Evolutionary conservation across 176 grass and related monocot genomes (phyloP).

Genomic region (Tillandsia fasciculata): DNA sequence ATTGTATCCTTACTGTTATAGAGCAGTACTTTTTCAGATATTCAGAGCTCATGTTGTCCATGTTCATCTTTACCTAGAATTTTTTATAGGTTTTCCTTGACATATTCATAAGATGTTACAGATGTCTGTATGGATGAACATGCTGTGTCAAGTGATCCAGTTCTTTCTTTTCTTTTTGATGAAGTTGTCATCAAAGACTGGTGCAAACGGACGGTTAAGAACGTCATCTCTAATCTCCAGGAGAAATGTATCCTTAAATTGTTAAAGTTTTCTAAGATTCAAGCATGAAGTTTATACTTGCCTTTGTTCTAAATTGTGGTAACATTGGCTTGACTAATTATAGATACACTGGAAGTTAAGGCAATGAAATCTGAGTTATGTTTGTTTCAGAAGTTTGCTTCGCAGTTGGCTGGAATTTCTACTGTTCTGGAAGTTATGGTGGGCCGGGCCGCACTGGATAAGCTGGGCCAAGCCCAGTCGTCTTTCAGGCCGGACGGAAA

Average conservation of each 20-base stretch:
- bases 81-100: conserved; percentile 46
- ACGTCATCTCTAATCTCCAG: conserved; percentile 40
- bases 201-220: conserved; percentile 63
- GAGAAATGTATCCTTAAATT: conserved; percentile 72
- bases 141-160: conserved; percentile 93
- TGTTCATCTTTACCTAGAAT: conserved; percentile 1
- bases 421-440: conserved; percentile 83
- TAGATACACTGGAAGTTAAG: conserved; percentile 50
- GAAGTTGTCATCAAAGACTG: conserved; percentile 98
- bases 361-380: conserved; percentile 43
- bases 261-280: conserved; percentile 4
- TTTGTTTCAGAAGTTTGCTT: conserved; percentile 61
- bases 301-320: conserved; percentile 1
- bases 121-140: conserved; percentile 98
- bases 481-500: too few relatives aligned
- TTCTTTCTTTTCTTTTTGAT: conserved; percentile 93
- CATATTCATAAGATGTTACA: conserved; percentile 60
- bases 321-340: conserved; percentile 32
- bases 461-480: too few relatives aligned
- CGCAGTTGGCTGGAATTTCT: conserved; percentile 64
- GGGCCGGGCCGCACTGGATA: too few relatives aligned
- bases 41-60: neutral
- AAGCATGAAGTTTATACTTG: conserved; percentile 5
- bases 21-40: conserved; percentile 2
- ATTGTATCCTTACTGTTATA: conserved; percentile 67